A percentile compares a stretch with the other conserved stretches of the same genome.
Evolutionary conservation across 192 early-diverging fungal species (phyloP).

Genomic region (Backusella australiensis): DNA sequence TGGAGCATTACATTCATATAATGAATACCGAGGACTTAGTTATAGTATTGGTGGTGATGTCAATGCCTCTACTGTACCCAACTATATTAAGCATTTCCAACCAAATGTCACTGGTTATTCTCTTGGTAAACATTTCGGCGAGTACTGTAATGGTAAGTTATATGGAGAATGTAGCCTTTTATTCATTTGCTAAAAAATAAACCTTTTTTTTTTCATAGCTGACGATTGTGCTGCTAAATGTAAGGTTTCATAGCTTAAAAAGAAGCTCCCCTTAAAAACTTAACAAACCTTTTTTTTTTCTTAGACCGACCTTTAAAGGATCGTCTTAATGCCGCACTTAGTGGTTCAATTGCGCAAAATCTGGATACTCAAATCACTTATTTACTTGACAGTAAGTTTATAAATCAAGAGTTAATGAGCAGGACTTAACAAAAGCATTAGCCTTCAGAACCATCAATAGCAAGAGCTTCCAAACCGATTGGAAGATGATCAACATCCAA

Average conservation of each 20-base stretch:
- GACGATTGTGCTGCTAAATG: background rate
- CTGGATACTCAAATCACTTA: conserved; percentile 42
- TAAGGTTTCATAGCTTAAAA: background rate
- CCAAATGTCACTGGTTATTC: conserved; percentile 38
- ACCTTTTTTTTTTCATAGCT: background rate
- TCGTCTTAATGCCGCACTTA: conserved; percentile 48
- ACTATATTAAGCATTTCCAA: conserved; percentile 42
- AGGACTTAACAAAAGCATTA: background rate
- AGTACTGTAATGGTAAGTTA: conserved; percentile 2
- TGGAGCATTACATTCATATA: background rate
- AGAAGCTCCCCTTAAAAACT: background rate
- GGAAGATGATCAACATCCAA: conserved; percentile 19
- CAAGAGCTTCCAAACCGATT: background rate
- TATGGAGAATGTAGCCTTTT: background rate
- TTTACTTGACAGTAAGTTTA: conserved; percentile 26
- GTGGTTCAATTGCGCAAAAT: conserved; percentile 49
- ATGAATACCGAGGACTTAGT: conserved; percentile 49
- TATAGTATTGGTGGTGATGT: conserved; percentile 53
- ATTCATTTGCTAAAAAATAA: background rate
- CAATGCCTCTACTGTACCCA: conserved; percentile 40
- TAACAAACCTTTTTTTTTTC: background rate
- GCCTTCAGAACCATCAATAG: background rate
- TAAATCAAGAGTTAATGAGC: background rate
- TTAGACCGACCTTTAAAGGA: conserved; percentile 14
- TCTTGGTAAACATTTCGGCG: conserved; percentile 42